Conservation (phyloP, 768 basidiomycete genomes). For the Leccinum pellstonianum region DNA sequence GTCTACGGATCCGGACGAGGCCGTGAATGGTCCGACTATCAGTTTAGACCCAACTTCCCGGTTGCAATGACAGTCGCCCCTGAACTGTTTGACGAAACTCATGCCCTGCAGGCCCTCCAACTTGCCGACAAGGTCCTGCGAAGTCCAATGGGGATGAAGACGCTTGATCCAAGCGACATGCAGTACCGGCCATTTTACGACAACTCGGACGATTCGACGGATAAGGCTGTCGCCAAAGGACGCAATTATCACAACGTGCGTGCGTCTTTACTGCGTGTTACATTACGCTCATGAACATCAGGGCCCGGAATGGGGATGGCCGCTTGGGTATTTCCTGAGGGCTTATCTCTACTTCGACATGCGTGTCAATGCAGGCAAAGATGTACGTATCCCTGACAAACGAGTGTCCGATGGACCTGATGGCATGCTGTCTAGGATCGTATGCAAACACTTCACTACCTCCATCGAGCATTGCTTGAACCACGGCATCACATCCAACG, state of each 20-base stretch:
- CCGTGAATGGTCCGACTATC: constrained; percentile 97
- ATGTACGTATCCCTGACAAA: constrained; percentile 45
- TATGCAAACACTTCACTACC: constrained; percentile 71
- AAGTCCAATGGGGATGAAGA: constrained; percentile 96
- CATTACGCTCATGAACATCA: constrained; percentile 32
- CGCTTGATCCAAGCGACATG: constrained; percentile 81
- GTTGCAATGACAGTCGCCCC: constrained; percentile 98
- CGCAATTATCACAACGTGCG: constrained; percentile 89
- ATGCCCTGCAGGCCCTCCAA: constrained; percentile 76
- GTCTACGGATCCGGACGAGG: constrained; percentile 86
- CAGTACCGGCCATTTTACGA: constrained; percentile 93
- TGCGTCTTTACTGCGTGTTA: constrained; percentile 5
- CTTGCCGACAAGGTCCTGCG: constrained; percentile 80
- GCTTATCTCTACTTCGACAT: constrained; percentile 91
- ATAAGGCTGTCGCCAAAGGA: constrained; percentile 84
- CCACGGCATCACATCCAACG: constrained; percentile 71
- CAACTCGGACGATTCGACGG: constrained; percentile 89
- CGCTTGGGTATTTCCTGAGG: constrained; percentile 90
- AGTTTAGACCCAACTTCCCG: constrained; percentile 89
- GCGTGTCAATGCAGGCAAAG: constrained; percentile 59
- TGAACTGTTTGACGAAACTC: constrained; percentile 81
- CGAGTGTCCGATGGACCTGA: not conserved
- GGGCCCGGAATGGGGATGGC: constrained; percentile 97
- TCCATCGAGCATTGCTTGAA: constrained; percentile 69
- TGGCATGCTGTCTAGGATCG: constrained; percentile 49